Conservation (phyloP, 192 early-diverging fungal genomes). For the Coemansia sp. region DNA sequence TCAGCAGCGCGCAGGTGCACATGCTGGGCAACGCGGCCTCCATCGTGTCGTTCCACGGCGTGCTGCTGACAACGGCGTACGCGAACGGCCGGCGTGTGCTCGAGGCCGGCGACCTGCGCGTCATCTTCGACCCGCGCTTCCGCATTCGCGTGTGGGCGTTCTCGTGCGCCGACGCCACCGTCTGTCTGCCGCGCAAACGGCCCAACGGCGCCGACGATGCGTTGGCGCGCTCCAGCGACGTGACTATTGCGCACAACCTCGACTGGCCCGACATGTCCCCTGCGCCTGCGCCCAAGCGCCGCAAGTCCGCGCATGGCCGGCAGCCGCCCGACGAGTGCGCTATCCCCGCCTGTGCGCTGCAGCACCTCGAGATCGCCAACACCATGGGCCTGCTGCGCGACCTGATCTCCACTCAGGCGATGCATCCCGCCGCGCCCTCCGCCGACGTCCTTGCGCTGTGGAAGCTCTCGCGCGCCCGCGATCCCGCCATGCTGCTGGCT, state of each 20-base stretch:
- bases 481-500: constrained; percentile 5
- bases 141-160: constrained; percentile 50
- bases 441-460: constrained; percentile 20
- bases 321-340: constrained; percentile 47
- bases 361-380: constrained; percentile 42
- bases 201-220: constrained; percentile 31
- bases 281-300: constrained; percentile 16
- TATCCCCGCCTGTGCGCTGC: constrained; percentile 32
- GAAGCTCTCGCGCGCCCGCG: constrained; percentile 3
- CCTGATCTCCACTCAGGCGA: constrained; percentile 19
- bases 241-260: constrained; percentile 41
- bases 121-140: constrained; percentile 29
- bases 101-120: constrained; percentile 41
- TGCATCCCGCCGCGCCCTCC: constrained; percentile 1
- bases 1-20: constrained; percentile 21
- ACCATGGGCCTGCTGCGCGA: constrained; percentile 31
- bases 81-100: constrained; percentile 41
- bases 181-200: constrained; percentile 40
- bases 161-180: constrained; percentile 19
- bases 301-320: constrained; percentile 42
- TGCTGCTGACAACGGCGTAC: constrained; percentile 35
- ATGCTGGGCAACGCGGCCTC: constrained; percentile 9
- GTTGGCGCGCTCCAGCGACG: constrained; percentile 26
- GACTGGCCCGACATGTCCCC: constrained; percentile 36
- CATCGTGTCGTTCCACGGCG: constrained; percentile 35